phyloP scores from a whole-genome alignment of 73 alveolate genomes.

The Blepharisma japonicum region DNA sequence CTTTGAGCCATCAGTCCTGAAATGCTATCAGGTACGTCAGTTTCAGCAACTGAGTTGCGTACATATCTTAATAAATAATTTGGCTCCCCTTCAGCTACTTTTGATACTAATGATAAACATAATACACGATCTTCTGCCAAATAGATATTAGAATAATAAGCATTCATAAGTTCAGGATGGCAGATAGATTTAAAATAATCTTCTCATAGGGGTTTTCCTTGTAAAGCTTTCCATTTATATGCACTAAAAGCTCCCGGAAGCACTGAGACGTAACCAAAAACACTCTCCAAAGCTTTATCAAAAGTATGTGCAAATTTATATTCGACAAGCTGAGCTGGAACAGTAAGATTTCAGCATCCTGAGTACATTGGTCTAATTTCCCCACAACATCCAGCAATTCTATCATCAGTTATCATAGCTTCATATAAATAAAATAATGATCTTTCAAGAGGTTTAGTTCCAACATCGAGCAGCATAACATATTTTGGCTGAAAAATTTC shows the following conservation, averaged over 20 bases:
- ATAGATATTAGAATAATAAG: slow-evolving; percentile 52
- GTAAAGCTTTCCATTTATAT: slow-evolving; percentile 48
- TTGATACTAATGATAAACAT: slow-evolving; percentile 18
- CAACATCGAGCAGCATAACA: slow-evolving; percentile 30
- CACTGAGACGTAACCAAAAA: slow-evolving; percentile 50
- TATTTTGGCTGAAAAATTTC: slow-evolving; percentile 17
- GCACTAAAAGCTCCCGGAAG: slow-evolving; percentile 61
- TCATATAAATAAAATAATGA: slow-evolving; percentile 25
- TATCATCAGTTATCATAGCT: not conserved
- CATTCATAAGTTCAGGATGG: slow-evolving; percentile 24
- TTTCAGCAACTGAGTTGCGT: slow-evolving; percentile 49
- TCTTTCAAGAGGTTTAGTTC: slow-evolving; percentile 26
- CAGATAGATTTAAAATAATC: slow-evolving; percentile 28
- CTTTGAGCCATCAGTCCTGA: slow-evolving; percentile 45
- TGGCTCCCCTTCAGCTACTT: not conserved
- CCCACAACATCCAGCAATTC: slow-evolving; percentile 31
- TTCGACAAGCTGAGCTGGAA: slow-evolving; percentile 38
- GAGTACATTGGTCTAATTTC: slow-evolving; percentile 25
- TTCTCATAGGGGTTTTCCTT: slow-evolving; percentile 29
- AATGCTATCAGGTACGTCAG: slow-evolving; percentile 46
- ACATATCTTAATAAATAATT: slow-evolving; percentile 36
- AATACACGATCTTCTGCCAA: slow-evolving; percentile 72
- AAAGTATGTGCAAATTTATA: slow-evolving; percentile 48
- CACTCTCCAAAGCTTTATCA: slow-evolving; percentile 51
- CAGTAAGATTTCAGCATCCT: not conserved